phyloP scores from a whole-genome alignment of 139 green algal species.

The Micromonas commoda region DNA sequence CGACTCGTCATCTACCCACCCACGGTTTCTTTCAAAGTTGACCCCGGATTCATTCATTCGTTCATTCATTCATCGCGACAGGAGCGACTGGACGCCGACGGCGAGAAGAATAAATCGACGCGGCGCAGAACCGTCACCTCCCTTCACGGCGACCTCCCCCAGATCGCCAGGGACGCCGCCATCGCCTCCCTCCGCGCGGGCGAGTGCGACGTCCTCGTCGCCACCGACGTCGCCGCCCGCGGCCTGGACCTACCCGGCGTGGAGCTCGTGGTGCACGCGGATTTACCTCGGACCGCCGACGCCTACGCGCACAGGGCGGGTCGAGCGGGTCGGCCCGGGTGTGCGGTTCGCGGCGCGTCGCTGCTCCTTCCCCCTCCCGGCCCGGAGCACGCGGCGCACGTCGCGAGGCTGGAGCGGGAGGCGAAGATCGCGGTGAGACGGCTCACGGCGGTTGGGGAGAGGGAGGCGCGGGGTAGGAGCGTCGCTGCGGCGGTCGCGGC shows the following conservation, averaged over 20 bases:
- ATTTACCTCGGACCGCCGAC: conserved; percentile 21
- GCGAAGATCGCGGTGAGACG: not conserved
- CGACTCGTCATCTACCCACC: too few species aligned
- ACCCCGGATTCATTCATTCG: too few species aligned
- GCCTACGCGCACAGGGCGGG: conserved; percentile 34
- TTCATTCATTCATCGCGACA: too few species aligned
- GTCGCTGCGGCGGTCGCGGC: too few species aligned
- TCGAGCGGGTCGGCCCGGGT: conserved; percentile 31
- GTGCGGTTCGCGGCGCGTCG: conserved; percentile 6
- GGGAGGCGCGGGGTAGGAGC: not conserved
- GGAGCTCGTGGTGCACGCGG: conserved; percentile 33
- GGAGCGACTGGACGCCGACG: too few species aligned
- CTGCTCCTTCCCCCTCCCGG: not conserved
- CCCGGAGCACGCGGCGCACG: not conserved
- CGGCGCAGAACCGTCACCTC: conserved; percentile 28
- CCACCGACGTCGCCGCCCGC: conserved; percentile 39
- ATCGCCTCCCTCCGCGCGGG: conserved; percentile 15
- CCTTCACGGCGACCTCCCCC: conserved; percentile 39
- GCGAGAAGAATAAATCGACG: too few species aligned
- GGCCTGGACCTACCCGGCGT: conserved; percentile 35
- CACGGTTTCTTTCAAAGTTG: too few species aligned
- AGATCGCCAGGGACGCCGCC: conserved; percentile 21
- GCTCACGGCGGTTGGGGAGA: not conserved
- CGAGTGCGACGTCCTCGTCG: conserved; percentile 25
- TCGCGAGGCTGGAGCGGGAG: not conserved